Evolutionary conservation across 1,284 basidiomycete genomes (phyloP), one percentile per base, ranked within the genome.

Genomic region (Sanguinoderma infundibulare): DNA sequence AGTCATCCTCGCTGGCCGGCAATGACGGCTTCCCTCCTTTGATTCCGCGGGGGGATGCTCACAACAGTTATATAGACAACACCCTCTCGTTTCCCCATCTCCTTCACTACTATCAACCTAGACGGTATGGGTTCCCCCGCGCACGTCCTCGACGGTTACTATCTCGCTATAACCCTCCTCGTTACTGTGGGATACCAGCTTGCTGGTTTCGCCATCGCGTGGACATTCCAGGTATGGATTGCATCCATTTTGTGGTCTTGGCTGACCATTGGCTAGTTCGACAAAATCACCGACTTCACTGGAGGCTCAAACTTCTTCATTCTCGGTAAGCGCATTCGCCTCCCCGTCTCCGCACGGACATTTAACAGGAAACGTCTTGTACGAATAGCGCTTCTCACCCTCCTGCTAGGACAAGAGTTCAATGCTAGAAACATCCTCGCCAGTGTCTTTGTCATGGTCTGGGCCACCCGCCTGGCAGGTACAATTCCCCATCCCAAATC

Each of bases 211-310:
- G 78, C 82, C 14, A 85, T 92, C 58, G 87, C 89, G 6, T 91
- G 85, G 83, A 85, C 83, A 0, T 77, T 88, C 42, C 83, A 81
- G 75, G 78, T 78, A 58, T 17, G 20, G 38, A 10, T 28, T 9
- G 24, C 17, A 22, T 57, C 15, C 28, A 51, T 26, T 20, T 35
- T 26, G 6, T 52, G 28, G 38, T 8, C 30, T 46, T 30, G 28
- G 5, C 28, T 42, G 14, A 50, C 39, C 7, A 30, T 34, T 24
- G n/a, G 26, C 1, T 44, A 88, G 78, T 89, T 91, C 69, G 89
- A 91, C 74, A 90, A 91, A 72, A 87, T 91, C 53, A 90, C 89
- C 10, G 89, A 87, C 69, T 83, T 87, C 62, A 87, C 85, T 3
- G 85, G 86, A 61, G 83, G 87, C 38, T 87, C 85, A 5, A 90